These are phyloP conservation scores for Aspergillus biplanus DNA, from an alignment of 495 filamentous ascomycete species.

Conservation along the genomic window DNA sequence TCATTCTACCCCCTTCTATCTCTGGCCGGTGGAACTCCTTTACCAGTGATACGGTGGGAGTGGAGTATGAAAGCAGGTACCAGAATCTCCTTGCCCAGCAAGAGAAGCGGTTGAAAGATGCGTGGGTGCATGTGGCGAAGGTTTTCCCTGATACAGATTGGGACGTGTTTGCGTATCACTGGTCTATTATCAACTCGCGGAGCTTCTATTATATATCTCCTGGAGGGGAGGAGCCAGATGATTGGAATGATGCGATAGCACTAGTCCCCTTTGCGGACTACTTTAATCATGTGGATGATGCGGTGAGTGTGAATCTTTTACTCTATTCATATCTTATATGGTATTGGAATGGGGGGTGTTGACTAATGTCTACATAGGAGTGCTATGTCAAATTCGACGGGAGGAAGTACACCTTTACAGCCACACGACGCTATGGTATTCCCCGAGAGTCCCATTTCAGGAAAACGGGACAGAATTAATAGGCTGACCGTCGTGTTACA, in stretches of 20 bases:
- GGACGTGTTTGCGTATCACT: constrained; percentile 63
- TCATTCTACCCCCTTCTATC: constrained; percentile 36
- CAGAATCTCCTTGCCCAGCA: constrained; percentile 61
- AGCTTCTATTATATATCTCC: constrained; percentile 69
- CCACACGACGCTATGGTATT: constrained; percentile 52
- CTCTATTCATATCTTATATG: background rate
- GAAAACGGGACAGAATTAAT: background rate
- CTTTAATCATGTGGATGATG: constrained; percentile 70
- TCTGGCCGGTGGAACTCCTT: constrained; percentile 34
- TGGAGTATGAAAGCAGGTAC: constrained; percentile 30
- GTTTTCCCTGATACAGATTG: constrained; percentile 53
- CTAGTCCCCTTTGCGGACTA: constrained; percentile 80
- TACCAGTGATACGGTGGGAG: constrained; percentile 9
- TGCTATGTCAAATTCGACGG: constrained; percentile 60
- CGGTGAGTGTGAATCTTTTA: constrained; percentile 21
- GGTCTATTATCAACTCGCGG: constrained; percentile 77
- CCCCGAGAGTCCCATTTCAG: no score
- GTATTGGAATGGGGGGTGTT: background rate
- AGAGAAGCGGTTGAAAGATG: constrained; percentile 57
- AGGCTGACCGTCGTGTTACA: background rate
- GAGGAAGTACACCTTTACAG: constrained; percentile 60
- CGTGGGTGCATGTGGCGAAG: constrained; percentile 54
- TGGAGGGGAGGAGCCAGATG: constrained; percentile 45
- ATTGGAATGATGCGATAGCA: constrained; percentile 67
- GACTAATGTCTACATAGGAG: constrained; percentile 22